A percentile compares a stretch with the other conserved stretches of the same genome.
phyloP scores from a whole-genome alignment of 192 early-diverging fungal genomes.

The Umbelopsis isabellina region DNA sequence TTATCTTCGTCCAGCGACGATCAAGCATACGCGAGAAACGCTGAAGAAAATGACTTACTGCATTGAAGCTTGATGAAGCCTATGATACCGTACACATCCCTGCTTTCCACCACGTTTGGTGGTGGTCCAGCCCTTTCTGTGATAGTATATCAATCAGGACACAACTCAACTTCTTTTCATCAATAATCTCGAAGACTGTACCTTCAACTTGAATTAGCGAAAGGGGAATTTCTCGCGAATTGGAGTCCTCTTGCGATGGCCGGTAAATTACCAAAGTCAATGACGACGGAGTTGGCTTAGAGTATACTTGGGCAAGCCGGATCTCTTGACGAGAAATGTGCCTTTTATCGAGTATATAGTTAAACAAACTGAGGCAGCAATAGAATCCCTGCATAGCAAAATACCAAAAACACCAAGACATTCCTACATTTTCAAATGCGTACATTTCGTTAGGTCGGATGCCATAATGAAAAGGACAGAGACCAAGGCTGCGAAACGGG shows the following conservation, averaged over 20 bases:
- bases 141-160: not conserved
- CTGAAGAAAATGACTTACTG: not conserved
- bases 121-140: not conserved
- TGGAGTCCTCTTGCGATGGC: not conserved
- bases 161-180: not conserved
- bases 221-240: not conserved
- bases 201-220: not conserved
- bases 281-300: not conserved
- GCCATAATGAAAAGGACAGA: not conserved
- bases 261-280: not conserved
- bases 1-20: not conserved
- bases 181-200: not conserved
- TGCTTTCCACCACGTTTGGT: conserved; percentile 6
- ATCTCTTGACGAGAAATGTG: conserved; percentile 9
- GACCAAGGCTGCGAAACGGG: not conserved
- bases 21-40: not conserved
- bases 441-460: not conserved
- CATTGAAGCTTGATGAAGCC: not conserved
- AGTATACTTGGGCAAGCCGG: not conserved
- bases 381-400: not conserved
- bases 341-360: not conserved
- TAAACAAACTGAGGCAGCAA: not conserved
- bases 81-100: conserved; percentile 8
- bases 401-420: not conserved
- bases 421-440: conserved; percentile 4